Base-by-base conservation (phyloP, 306 rosid genomes). In the Myrica gale region DNA sequence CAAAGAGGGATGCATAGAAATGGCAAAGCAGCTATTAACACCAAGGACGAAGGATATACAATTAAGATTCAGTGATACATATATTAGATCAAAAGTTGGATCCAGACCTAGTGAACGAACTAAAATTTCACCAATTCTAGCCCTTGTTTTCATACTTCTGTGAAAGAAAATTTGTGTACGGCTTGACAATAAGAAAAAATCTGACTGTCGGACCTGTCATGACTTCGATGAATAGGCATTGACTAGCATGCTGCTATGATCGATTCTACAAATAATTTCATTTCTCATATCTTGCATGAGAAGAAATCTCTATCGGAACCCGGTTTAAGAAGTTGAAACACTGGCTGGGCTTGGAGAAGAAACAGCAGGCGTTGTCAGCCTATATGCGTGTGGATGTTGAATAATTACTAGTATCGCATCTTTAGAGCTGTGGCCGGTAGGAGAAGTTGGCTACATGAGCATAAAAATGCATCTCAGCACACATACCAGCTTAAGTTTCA, bases 331-430 rank as follows among this genome's bases (percentile, higher is more conserved):
- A 71, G 26, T 46, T 6, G 74, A 79, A 69, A 56, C 19, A 56
- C 54, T 57, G 69, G 75, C 68, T 37, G 73, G 16, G 19, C 43
- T 67, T n/a, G 72, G 82, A 60, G 85, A 81, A 75, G 81, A 65
- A 17, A 44, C 60, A 37, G 76, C 83, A 5, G 82, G 75, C 53
- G 72, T 62, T 43, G 78, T 82, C 47, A 53, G 76, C 79, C 88
- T 85, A 52, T 79, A 78, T 32, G 89, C 76, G 42, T 77, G 89
- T 32, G 97, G 97, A 53, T 90, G 97, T 81, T 95, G 93, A 81
- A 95, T 84, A 74, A 95, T 90, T 55, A 95, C 97, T 57, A 95
- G 62, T 20, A 95, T 85, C 12, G 93, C 86, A 39, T 80, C 88
- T 83, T 79, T 89, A 48, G 88, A 61, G 69, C 81, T 81, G 37